Evolutionary conservation across 2,329 filamentous ascomycete species (phyloP).

Genomic region (Seiridium unicorne): DNA sequence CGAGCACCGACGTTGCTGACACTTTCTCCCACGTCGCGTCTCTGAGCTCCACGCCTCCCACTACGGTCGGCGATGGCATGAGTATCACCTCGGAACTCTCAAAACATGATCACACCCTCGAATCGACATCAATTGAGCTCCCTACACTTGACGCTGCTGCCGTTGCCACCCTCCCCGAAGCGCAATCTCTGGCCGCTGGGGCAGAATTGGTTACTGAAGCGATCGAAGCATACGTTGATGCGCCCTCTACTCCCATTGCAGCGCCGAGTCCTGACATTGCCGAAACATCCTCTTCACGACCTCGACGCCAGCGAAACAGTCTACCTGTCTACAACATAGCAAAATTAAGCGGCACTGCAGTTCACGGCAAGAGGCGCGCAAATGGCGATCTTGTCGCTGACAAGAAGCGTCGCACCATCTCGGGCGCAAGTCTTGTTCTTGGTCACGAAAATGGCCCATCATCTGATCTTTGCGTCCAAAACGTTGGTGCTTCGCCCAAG

Average conservation of each 20-base stretch:
- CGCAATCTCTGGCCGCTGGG: too few relatives aligned
- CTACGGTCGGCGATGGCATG: constrained; percentile 61
- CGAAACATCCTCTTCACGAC: constrained; percentile 36
- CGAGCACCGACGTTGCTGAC: constrained; percentile 31
- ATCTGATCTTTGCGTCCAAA: constrained; percentile 8
- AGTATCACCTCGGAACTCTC: constrained; percentile 58
- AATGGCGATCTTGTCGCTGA: constrained; percentile 48
- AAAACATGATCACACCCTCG: constrained; percentile 58
- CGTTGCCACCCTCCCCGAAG: constrained; percentile 20
- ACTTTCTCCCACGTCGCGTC: constrained; percentile 53
- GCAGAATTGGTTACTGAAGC: constrained; percentile 11
- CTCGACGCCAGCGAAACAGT: constrained; percentile 53
- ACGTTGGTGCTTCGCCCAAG: constrained; percentile 29
- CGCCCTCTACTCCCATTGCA: not conserved
- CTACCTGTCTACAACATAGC: constrained; percentile 67
- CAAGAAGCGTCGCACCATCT: constrained; percentile 42
- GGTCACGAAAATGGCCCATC: not conserved
- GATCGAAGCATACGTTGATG: constrained; percentile 16
- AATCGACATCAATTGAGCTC: constrained; percentile 46
- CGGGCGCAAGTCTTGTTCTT: constrained; percentile 25
- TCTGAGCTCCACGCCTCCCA: constrained; percentile 63
- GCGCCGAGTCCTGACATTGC: constrained; percentile 16
- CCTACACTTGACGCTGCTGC: constrained; percentile 25
- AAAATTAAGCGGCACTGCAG: constrained; percentile 59
- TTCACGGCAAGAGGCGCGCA: constrained; percentile 55